Conservation (phyloP, 108 stramenopile genomes). For the Mediolabrus comicus region DNA sequence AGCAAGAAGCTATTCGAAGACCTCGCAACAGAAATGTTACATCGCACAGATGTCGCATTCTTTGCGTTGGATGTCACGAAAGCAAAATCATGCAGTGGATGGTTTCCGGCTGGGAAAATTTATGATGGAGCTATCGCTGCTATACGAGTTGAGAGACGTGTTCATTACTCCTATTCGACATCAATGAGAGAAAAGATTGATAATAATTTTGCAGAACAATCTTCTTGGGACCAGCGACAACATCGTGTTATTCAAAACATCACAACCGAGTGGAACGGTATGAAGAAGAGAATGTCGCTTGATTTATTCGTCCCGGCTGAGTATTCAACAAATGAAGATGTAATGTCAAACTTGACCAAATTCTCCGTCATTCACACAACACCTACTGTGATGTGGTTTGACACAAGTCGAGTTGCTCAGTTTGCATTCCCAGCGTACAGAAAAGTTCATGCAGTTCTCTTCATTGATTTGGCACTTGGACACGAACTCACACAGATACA, state of each 20-base stretch:
- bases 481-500: conserved; percentile 2
- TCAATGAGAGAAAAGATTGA: neutral
- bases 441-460: conserved; percentile 58
- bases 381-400: conserved; percentile 68
- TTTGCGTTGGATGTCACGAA: conserved; percentile 17
- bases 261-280: conserved; percentile 34
- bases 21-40: conserved; percentile 36
- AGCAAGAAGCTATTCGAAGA: conserved; percentile 25
- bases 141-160: conserved; percentile 9
- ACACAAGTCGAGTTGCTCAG: conserved; percentile 56
- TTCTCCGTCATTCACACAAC: conserved; percentile 38
- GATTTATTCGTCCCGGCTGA: conserved; percentile 20
- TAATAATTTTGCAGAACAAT: neutral
- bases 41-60: conserved; percentile 46
- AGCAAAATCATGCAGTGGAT: conserved; percentile 12
- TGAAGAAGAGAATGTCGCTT: conserved; percentile 4
- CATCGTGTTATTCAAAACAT: conserved; percentile 11
- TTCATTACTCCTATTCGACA: conserved; percentile 7
- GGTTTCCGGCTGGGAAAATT: neutral
- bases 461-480: conserved; percentile 50
- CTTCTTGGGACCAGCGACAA: conserved; percentile 5
- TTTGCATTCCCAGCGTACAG: conserved; percentile 63
- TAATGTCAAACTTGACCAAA: conserved; percentile 25
- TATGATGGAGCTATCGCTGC: conserved; percentile 21
- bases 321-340: conserved; percentile 4